phyloP scores from a whole-genome alignment of 177 flowering plant species.

The Tripterygium wilfordii region DNA sequence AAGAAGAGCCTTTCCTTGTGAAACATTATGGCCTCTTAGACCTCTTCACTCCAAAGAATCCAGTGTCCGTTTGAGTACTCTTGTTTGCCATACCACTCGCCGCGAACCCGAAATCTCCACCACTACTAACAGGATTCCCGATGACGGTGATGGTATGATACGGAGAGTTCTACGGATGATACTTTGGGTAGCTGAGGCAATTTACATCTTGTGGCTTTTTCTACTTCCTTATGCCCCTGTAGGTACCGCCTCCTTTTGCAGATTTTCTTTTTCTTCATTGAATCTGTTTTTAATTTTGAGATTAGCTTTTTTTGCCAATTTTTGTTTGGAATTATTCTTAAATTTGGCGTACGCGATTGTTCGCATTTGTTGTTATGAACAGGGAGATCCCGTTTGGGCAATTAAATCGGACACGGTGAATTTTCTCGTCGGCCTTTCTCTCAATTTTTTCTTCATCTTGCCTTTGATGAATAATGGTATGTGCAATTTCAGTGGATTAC shows the following conservation, averaged over 20 bases:
- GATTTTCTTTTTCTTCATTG: not conserved
- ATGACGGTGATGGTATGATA: conserved; percentile 16
- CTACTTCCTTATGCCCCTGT: conserved; percentile 95
- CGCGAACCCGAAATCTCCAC: conserved; percentile 15
- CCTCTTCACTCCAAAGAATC: not conserved
- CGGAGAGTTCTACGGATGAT: conserved; percentile 27
- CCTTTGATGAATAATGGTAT: conserved; percentile 75
- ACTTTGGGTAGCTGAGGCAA: conserved; percentile 69
- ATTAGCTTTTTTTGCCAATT: too few species aligned
- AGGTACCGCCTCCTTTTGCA: conserved; percentile 2
- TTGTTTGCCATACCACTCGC: conserved; percentile 17
- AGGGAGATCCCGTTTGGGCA: conserved; percentile 99
- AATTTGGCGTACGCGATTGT: not conserved
- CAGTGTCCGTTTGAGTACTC: not conserved
- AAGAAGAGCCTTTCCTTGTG: too few species aligned
- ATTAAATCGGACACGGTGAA: conserved; percentile 69
- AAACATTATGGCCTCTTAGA: too few species aligned
- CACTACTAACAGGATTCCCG: conserved; percentile 1
- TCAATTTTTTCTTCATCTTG: conserved; percentile 90
- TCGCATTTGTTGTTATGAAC: conserved; percentile 8
- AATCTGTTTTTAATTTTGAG: not conserved
- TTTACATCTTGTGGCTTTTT: conserved; percentile 85
- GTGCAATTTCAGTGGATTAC: conserved; percentile 13
- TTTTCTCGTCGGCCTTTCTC: conserved; percentile 75
- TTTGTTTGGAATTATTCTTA: too few species aligned